phyloP scores from a whole-genome alignment of 345 rosid species.

The Eucalyptus leucophloia region DNA sequence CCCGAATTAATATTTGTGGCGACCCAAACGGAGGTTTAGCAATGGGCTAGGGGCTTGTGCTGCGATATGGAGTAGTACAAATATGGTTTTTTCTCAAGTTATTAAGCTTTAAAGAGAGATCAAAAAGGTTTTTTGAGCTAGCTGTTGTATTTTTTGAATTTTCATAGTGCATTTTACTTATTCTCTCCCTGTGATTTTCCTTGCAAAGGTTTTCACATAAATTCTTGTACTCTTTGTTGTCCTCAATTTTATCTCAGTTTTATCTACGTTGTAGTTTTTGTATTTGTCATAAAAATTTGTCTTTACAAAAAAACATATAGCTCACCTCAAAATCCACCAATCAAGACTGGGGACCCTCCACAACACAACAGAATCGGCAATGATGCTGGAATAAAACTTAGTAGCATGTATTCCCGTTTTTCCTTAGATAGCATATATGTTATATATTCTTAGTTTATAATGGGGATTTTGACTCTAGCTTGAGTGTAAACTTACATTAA shows the following conservation, averaged over 20 bases:
- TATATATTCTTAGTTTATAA: no score
- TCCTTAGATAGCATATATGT: no score
- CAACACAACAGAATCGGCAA: rapidly evolving
- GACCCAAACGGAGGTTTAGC: background rate
- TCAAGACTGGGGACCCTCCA: background rate
- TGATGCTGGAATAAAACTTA: background rate
- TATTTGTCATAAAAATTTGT: background rate
- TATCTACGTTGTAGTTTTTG: no score
- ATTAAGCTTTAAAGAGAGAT: background rate
- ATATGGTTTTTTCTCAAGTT: background rate
- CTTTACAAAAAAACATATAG: background rate
- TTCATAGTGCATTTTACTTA: background rate
- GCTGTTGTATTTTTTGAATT: no score
- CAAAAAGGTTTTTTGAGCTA: background rate
- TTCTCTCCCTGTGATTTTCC: background rate
- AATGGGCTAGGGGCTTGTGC: background rate
- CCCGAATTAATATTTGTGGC: background rate
- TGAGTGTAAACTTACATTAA: no score
- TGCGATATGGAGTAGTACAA: background rate
- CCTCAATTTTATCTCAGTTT: no score
- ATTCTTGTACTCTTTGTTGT: background rate
- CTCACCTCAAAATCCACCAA: background rate
- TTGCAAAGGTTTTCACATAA: background rate
- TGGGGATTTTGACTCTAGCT: no score
- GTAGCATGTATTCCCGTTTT: no score